Evolutionary conservation across 768 basidiomycete species (phyloP).

Genomic region (Lactifluus subvellereus): DNA sequence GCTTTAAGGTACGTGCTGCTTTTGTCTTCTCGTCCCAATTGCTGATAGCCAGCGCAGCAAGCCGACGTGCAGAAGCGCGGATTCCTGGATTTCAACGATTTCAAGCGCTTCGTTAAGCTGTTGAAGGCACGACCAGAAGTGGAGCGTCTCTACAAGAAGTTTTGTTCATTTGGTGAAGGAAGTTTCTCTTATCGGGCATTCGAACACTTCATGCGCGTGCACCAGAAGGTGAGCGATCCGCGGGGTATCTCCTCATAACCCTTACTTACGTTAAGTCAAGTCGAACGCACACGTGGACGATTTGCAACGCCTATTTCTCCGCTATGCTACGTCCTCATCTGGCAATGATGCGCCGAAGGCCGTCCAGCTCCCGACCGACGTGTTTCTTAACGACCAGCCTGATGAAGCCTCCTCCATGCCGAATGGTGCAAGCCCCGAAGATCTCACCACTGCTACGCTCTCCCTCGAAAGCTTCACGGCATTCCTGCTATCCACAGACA

Average conservation of each 20-base stretch:
- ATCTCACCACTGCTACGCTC: conserved; percentile 27
- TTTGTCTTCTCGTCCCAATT: neutral
- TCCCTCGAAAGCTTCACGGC: conserved; percentile 62
- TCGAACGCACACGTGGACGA: conserved; percentile 30
- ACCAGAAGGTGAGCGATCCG: conserved; percentile 42
- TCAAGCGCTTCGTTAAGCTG: conserved; percentile 74
- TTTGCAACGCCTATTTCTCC: conserved; percentile 36
- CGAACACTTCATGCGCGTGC: conserved; percentile 43
- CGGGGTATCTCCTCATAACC: conserved; percentile 33
- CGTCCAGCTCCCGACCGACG: conserved; percentile 29
- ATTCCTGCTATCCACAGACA: conserved; percentile 79
- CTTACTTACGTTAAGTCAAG: conserved; percentile 26
- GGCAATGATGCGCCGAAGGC: conserved; percentile 14
- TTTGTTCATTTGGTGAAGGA: conserved; percentile 33
- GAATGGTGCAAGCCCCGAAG: conserved; percentile 6
- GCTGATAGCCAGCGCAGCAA: conserved; percentile 38
- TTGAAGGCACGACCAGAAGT: conserved; percentile 85
- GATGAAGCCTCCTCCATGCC: conserved; percentile 7
- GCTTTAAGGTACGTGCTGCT: conserved; percentile 48
- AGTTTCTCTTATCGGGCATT: conserved; percentile 39
- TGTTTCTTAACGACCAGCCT: conserved; percentile 21
- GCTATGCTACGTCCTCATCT: conserved; percentile 30
- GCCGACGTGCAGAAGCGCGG: conserved; percentile 52
- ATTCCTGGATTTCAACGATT: conserved; percentile 71
- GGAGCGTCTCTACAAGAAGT: conserved; percentile 50